A percentile compares a stretch with the other conserved stretches of the same genome.
phyloP scores from a whole-genome alignment of 257 asterid genomes.

The Parsonsia alboflavescens region DNA sequence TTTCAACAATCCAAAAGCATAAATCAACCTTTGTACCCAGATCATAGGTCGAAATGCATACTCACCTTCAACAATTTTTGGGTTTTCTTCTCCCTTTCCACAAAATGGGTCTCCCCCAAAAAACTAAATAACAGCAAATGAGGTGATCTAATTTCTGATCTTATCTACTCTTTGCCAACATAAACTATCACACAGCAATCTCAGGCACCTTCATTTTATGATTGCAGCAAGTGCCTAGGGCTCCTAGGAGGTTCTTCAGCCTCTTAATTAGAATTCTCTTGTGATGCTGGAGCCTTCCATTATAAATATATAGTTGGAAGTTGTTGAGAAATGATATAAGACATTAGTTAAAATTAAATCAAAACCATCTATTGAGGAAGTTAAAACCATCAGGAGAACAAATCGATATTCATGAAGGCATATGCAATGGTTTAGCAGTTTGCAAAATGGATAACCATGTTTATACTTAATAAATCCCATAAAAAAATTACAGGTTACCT shows the following conservation, averaged over 20 bases:
- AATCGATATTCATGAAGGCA: neutral
- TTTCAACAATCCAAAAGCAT: neutral
- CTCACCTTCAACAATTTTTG: neutral
- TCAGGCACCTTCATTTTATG: neutral
- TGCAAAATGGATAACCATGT: neutral
- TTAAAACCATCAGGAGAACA: neutral
- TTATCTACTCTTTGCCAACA: neutral
- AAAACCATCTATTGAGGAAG: neutral
- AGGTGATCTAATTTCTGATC: neutral
- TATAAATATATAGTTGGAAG: neutral
- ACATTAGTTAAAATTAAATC: neutral
- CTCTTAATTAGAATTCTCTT: neutral
- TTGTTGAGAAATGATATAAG: neutral
- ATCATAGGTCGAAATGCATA: neutral
- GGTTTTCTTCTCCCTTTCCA: neutral
- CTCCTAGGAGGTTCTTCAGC: neutral
- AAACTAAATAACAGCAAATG: neutral
- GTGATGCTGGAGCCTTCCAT: neutral
- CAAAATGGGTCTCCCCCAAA: neutral
- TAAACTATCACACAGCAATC: neutral
- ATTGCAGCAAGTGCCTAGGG: neutral
- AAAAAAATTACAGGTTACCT: slow-evolving; percentile 37
- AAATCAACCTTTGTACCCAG: neutral
- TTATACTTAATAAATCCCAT: neutral
- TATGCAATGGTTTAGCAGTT: neutral